phyloP scores from a whole-genome alignment of 371 early-diverging fungal species.

The Mucor ambiguus region DNA sequence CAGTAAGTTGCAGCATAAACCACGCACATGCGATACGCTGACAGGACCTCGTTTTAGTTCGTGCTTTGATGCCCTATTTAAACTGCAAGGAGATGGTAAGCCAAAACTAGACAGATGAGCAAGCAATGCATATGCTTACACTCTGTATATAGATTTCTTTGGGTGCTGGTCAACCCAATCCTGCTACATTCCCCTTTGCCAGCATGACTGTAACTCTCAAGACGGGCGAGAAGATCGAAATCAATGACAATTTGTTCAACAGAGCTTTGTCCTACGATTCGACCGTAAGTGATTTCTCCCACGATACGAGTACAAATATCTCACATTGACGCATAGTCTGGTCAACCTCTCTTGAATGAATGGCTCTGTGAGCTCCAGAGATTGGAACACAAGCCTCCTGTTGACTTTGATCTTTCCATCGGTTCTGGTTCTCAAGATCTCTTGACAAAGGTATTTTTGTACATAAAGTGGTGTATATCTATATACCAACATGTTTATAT shows the following conservation, averaged over 20 bases:
- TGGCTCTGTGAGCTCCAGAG: constrained; percentile 70
- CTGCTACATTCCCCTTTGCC: constrained; percentile 74
- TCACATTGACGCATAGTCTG: constrained; percentile 45
- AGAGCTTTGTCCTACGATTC: constrained; percentile 59
- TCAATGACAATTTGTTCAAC: constrained; percentile 46
- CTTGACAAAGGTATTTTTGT: constrained; percentile 58
- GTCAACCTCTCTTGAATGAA: constrained; percentile 60
- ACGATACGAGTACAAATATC: not conserved
- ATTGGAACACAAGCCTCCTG: constrained; percentile 62
- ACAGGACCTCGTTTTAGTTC: constrained; percentile 3
- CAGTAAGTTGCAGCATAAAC: constrained; percentile 6
- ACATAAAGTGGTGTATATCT: not conserved
- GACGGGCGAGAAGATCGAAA: constrained; percentile 57
- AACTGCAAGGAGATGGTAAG: constrained; percentile 47
- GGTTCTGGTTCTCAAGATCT: constrained; percentile 82
- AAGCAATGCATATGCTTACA: not conserved
- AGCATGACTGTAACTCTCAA: constrained; percentile 62
- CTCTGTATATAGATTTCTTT: constrained; percentile 52
- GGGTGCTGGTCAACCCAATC: constrained; percentile 78
- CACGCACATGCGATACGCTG: not conserved
- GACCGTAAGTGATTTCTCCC: constrained; percentile 46
- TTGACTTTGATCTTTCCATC: constrained; percentile 63
- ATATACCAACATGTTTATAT: not conserved
- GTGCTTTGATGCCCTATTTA: constrained; percentile 22
- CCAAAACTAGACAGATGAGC: not conserved